These are phyloP conservation scores for Mayamaea pseudoterrestris DNA, from an alignment of 108 stramenopile species.

Conservation along the genomic window DNA sequence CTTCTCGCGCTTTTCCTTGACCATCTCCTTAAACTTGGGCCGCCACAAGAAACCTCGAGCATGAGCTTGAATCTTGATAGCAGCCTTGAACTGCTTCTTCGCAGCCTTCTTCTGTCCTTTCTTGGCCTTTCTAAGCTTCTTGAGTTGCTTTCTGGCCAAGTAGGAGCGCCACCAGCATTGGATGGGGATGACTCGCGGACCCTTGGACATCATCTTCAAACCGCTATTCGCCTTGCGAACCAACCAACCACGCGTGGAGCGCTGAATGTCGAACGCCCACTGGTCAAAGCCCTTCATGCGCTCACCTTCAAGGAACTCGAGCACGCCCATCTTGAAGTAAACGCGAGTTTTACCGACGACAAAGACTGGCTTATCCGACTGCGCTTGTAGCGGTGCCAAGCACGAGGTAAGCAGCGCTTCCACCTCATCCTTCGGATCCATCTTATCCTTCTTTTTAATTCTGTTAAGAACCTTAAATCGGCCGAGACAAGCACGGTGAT, in stretches of 20 bases:
- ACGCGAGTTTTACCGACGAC: constrained; percentile 71
- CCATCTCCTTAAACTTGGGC: constrained; percentile 25
- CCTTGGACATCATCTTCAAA: constrained; percentile 1
- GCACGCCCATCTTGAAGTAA: constrained; percentile 80
- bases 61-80: constrained; percentile 53
- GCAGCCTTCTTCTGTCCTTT: constrained; percentile 31
- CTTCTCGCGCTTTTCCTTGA: constrained; percentile 41
- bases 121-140: constrained; percentile 6
- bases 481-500: constrained; percentile 69
- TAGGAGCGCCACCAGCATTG: constrained; percentile 8
- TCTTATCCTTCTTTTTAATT: constrained; percentile 15
- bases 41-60: constrained; percentile 50
- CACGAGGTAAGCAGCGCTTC: constrained; percentile 4
- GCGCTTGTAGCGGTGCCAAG: constrained; percentile 8
- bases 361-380: constrained; percentile 35
- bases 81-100: constrained; percentile 36
- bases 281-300: constrained; percentile 37
- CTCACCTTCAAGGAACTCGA: constrained; percentile 69
- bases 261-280: constrained; percentile 14
- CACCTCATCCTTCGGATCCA: constrained; percentile 11
- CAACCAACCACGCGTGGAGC: constrained; percentile 9
- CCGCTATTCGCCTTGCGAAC: constrained; percentile 1
- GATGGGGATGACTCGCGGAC: constrained; percentile 1
- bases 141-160: constrained; percentile 8
- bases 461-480: constrained; percentile 59